phyloP scores from a whole-genome alignment of 1,284 basidiomycete species.

The Sanghuangporus sanghuang region DNA sequence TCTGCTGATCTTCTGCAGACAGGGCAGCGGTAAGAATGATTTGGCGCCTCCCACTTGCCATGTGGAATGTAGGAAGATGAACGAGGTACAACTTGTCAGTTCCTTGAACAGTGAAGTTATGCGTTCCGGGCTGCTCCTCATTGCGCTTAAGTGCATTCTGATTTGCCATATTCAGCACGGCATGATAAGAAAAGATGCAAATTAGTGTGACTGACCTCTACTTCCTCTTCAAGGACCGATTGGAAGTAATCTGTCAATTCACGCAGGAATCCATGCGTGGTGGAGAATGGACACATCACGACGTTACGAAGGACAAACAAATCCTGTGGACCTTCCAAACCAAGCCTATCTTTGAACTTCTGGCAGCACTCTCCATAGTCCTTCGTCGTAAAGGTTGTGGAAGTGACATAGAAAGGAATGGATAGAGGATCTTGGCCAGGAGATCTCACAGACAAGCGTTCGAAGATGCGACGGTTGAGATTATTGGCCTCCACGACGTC shows the following conservation, averaged over 20 bases:
- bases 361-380: constrained; percentile 31
- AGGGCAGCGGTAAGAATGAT: constrained; percentile 33
- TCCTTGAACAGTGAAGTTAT: constrained; percentile 38
- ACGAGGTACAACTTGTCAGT: constrained; percentile 31
- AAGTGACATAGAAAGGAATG: constrained; percentile 33
- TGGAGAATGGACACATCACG: constrained; percentile 41
- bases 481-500: constrained; percentile 41
- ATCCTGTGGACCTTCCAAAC: constrained; percentile 31
- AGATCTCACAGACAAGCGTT: constrained; percentile 32
- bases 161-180: not conserved
- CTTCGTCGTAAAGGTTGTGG: constrained; percentile 29
- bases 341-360: constrained; percentile 34
- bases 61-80: constrained; percentile 35
- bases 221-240: constrained; percentile 32
- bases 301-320: constrained; percentile 36
- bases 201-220: constrained; percentile 21
- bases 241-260: constrained; percentile 32
- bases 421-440: constrained; percentile 25
- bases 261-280: constrained; percentile 29
- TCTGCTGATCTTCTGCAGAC: constrained; percentile 17
- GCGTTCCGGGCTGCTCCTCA: constrained; percentile 27
- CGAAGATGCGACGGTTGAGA: constrained; percentile 37
- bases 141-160: constrained; percentile 27
- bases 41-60: constrained; percentile 35
- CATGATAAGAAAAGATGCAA: not conserved